phyloP scores from a whole-genome alignment of 345 rosid species.

The Hevea brasiliensis region DNA sequence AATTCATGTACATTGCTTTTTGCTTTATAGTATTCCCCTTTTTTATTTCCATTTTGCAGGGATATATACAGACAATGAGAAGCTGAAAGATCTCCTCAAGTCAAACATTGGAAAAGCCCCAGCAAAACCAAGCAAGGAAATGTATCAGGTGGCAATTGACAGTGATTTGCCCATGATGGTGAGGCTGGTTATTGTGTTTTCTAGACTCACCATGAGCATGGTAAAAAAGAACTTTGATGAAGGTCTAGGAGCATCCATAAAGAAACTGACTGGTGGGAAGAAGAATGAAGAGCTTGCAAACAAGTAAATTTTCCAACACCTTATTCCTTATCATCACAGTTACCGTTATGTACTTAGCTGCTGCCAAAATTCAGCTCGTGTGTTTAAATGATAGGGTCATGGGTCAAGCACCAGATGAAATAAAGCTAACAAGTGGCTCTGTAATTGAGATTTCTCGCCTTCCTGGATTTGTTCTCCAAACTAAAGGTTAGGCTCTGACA shows the following conservation, averaged over 20 bases:
- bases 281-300: slow-evolving; percentile 41
- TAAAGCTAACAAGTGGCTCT: slow-evolving; percentile 47
- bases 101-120: slow-evolving; percentile 38
- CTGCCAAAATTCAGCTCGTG: neutral
- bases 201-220: slow-evolving; percentile 47
- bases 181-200: slow-evolving; percentile 44
- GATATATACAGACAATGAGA: slow-evolving; percentile 40
- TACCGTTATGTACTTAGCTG: neutral
- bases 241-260: slow-evolving; percentile 45
- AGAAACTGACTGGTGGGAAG: slow-evolving; percentile 44
- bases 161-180: slow-evolving; percentile 40
- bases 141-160: slow-evolving; percentile 43
- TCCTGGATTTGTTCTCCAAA: slow-evolving; percentile 42
- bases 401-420: slow-evolving; percentile 44
- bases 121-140: slow-evolving; percentile 41
- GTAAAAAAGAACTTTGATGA: slow-evolving; percentile 40
- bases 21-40: neutral
- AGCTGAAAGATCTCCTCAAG: slow-evolving; percentile 38
- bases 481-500: slow-evolving; percentile 29
- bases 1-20: neutral
- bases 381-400: slow-evolving; percentile 34
- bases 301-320: slow-evolving; percentile 23
- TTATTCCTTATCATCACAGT: neutral
- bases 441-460: slow-evolving; percentile 46
- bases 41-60: slow-evolving; percentile 34